Base-by-base conservation (phyloP, 768 basidiomycete species). In the Sporobolomyces pararoseus region DNA sequence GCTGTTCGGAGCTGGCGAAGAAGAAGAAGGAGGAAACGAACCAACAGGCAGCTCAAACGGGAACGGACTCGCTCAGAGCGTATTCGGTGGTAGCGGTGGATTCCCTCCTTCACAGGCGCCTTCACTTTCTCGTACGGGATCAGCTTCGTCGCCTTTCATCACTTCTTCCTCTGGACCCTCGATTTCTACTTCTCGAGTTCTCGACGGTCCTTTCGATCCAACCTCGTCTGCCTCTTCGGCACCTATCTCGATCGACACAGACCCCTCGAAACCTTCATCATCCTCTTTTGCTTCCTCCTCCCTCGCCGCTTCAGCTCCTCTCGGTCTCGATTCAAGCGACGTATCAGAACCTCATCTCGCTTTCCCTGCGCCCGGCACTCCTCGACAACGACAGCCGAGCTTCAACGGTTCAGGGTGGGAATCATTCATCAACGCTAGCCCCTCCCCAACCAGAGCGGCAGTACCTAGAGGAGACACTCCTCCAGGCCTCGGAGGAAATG, bases 1-100 rank as follows among this genome's bases (percentile, higher is more conserved):
- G 62, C 55, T 76, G 31, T 76, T 76, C 54, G 25, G 59, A 7
- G 46, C 42, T n/a, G n/a, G n/a, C n/a, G n/a, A n/a, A 13, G 58
- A 51, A 34, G 14, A 34, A n/a, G 72, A 47, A 25, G 53, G 44
- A 54, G 35, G n/a, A 23, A 57, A 63, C 16, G 52, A 31, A 16
- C 9, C 1, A 1, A 31, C 35, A 29, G 64, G 31, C 29, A 32
- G 21, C 9, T 42, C 39, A 49, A 29, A 21, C 25, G 67, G 44
- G 1, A 13, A 53, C 21, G 29, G 35, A 31, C 60, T 54, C 21
- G 23, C 34, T 16, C 47, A 52, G 9, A 46, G 63, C 53, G 53
- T 68, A 17, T 70, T 70, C 25, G 69, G 69, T 7, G 69, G 63
- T 12, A 62, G 53, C 23, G 32, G 19, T 25, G 35, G 25, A 21